Conservation (phyloP, 257 asterid species). For the Parsonsia alboflavescens region DNA sequence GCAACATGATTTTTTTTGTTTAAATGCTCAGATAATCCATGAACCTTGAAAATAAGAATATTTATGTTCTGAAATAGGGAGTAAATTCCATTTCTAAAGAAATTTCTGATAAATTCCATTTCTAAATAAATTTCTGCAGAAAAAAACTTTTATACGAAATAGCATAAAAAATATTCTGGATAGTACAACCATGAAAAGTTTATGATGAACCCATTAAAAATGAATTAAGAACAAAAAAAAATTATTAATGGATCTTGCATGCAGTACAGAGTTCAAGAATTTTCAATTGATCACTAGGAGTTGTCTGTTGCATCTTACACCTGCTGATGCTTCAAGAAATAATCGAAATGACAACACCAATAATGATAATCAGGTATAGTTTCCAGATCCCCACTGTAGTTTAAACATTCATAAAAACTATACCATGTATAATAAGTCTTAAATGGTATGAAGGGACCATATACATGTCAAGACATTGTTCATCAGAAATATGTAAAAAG, state of each 20-base stretch:
- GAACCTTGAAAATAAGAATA: not conserved
- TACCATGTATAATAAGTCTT: not conserved
- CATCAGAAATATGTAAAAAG: not conserved
- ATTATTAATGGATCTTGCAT: not conserved
- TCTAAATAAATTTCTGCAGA: not conserved
- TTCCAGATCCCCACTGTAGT: not conserved
- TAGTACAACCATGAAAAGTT: not conserved
- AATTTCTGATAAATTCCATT: not conserved
- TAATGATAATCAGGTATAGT: not conserved
- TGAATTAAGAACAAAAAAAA: too few relatives aligned
- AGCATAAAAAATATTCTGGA: not conserved
- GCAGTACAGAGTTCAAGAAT: not conserved
- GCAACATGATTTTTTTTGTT: constrained; percentile 8
- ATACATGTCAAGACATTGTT: not conserved
- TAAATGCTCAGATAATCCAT: not conserved
- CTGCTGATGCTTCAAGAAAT: not conserved
- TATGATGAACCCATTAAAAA: not conserved
- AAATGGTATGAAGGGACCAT: not conserved
- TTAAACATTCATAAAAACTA: not conserved
- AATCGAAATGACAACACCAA: not conserved
- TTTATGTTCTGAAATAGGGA: not conserved
- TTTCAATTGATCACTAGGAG: not conserved
- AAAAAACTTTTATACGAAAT: not conserved
- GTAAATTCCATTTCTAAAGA: not conserved
- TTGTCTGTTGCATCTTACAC: not conserved